Evolutionary conservation across 208 protist genomes (phyloP).

Genomic region (Leishmania tarentolae): DNA sequence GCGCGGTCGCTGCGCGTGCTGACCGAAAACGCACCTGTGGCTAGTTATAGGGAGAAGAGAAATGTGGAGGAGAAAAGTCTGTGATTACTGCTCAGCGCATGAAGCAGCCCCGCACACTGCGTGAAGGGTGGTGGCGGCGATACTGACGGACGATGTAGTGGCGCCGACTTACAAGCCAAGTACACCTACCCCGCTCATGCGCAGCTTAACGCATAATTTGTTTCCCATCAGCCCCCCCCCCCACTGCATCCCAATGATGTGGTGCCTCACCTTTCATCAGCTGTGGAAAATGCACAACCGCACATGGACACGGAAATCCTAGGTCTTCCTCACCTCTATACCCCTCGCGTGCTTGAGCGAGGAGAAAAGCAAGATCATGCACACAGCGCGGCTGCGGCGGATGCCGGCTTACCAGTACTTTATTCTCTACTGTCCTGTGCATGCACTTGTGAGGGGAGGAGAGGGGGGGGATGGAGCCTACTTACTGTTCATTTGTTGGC

Average conservation of each 20-base stretch:
- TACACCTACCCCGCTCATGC: neutral
- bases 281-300: neutral
- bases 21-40: neutral
- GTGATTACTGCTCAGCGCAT: neutral
- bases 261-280: neutral
- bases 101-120: neutral
- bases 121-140: neutral
- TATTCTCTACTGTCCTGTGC: neutral
- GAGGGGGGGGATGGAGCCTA: neutral
- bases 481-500: neutral
- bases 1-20: neutral
- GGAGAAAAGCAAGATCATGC: neutral
- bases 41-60: neutral
- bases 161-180: neutral
- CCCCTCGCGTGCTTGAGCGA: neutral
- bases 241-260: neutral
- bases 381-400: neutral
- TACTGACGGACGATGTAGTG: neutral
- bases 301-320: neutral
- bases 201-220: neutral
- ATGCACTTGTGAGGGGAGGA: neutral
- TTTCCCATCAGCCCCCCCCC: neutral
- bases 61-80: too few relatives aligned
- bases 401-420: neutral
- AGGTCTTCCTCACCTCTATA: neutral